Conservation (phyloP, 2,329 filamentous ascomycete genomes). For the Neofusicoccum ribis region DNA sequence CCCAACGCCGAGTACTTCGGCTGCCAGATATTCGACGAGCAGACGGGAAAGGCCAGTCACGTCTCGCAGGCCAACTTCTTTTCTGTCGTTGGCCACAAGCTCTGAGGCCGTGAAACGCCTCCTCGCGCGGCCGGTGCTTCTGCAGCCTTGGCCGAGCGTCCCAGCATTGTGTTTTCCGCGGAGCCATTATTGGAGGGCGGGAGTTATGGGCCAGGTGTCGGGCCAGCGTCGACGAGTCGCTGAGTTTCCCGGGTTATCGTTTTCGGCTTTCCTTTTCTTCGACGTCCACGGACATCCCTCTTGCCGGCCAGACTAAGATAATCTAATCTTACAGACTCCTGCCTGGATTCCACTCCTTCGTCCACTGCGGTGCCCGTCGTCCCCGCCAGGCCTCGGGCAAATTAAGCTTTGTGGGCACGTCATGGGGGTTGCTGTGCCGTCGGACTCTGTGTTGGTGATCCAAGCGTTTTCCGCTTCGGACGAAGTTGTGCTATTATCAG, state of each 20-base stretch:
- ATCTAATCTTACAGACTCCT: background rate
- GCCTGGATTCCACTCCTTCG: background rate
- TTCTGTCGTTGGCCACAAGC: slow-evolving; percentile 54
- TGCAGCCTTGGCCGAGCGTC: background rate
- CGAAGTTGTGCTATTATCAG: background rate
- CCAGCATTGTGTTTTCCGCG: background rate
- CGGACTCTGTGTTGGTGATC: background rate
- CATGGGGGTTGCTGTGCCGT: background rate
- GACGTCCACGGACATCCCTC: background rate
- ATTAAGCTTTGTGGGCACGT: background rate
- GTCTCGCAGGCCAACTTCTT: slow-evolving; percentile 71
- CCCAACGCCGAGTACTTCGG: slow-evolving; percentile 83
- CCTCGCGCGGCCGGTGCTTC: background rate
- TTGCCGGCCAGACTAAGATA: background rate
- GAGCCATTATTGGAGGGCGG: background rate
- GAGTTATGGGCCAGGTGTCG: slow-evolving; percentile 2
- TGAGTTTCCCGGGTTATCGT: background rate
- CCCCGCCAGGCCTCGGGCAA: background rate
- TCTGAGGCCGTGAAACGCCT: slow-evolving; percentile 19
- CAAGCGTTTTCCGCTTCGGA: background rate
- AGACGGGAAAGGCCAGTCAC: slow-evolving; percentile 72
- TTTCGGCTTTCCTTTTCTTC: slow-evolving; percentile 1
- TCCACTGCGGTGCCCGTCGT: background rate
- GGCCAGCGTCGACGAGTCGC: slow-evolving; percentile 3
- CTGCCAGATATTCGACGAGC: slow-evolving; percentile 77